These are phyloP conservation scores for Debaryomyces tyrocola DNA, from an alignment of 805 yeast species.

Conservation along the genomic window DNA sequence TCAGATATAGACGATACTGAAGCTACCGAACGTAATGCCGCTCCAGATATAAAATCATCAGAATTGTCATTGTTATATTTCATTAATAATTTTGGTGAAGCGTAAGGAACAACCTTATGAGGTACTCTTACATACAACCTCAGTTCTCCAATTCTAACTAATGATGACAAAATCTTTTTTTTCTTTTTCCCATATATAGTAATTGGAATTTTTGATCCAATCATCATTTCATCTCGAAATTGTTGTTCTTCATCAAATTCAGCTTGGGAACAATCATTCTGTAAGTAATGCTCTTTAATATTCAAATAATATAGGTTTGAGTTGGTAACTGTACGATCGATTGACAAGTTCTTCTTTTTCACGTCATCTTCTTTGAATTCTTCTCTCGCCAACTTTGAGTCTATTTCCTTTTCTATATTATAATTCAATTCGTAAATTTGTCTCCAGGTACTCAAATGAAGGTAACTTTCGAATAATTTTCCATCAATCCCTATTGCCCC, in stretches of 20 bases:
- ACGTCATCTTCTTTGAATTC: constrained; percentile 28
- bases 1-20: not conserved
- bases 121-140: constrained; percentile 34
- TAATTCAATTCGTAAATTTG: constrained; percentile 24
- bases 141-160: constrained; percentile 35
- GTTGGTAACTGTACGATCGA: constrained; percentile 8
- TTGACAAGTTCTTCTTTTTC: constrained; percentile 32
- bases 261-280: not conserved
- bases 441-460: constrained; percentile 33
- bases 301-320: constrained; percentile 1
- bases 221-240: constrained; percentile 22
- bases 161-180: constrained; percentile 33
- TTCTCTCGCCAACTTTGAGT: constrained; percentile 24
- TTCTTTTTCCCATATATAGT: constrained; percentile 36
- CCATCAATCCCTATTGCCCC: constrained; percentile 36
- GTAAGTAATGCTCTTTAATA: constrained; percentile 10
- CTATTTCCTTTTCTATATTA: constrained; percentile 38
- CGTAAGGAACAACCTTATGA: constrained; percentile 31
- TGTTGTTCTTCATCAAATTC: constrained; percentile 5
- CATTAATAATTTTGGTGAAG: constrained; percentile 37
- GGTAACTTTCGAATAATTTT: constrained; percentile 25
- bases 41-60: constrained; percentile 3
- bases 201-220: constrained; percentile 22
- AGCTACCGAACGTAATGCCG: not conserved
- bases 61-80: constrained; percentile 31